Conservation (phyloP, 23 red algal species). For the Gracilaria domingensis region DNA sequence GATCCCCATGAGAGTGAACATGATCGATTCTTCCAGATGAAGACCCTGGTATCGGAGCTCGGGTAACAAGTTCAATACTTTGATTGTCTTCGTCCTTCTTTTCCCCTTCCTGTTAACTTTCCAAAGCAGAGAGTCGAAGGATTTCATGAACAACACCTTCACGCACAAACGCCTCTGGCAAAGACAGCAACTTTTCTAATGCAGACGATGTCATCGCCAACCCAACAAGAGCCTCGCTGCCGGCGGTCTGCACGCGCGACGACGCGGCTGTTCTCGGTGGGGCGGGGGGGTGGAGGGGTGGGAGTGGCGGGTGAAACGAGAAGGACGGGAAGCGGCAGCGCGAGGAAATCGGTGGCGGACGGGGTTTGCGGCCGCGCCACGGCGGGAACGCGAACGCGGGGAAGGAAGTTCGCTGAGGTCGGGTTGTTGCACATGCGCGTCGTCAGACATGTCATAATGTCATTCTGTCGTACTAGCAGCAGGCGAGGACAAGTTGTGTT, state of each 20-base stretch:
- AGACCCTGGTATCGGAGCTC: background rate
- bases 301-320: background rate
- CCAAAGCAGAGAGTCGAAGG: conserved; percentile 8
- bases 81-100: background rate
- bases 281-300: background rate
- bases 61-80: background rate
- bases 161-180: conserved; percentile 72
- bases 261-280: background rate
- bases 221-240: conserved; percentile 56
- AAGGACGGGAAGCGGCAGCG: conserved; percentile 7
- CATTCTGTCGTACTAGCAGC: too few relatives aligned
- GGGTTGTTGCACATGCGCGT: conserved; percentile 16
- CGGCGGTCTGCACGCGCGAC: background rate
- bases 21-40: conserved; percentile 20
- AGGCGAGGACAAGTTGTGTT: too few relatives aligned
- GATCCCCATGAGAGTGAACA: background rate
- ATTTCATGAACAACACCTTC: conserved; percentile 88
- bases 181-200: conserved; percentile 54
- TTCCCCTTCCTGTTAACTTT: conserved; percentile 9
- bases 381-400: conserved; percentile 39
- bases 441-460: too few relatives aligned
- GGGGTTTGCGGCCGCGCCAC: background rate
- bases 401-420: conserved; percentile 25
- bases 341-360: conserved; percentile 7
- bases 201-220: conserved; percentile 61